Evolutionary conservation across 495 filamentous ascomycete genomes (phyloP), one percentile per base, ranked within the genome.

Genomic region (Aspergillus diversus): DNA sequence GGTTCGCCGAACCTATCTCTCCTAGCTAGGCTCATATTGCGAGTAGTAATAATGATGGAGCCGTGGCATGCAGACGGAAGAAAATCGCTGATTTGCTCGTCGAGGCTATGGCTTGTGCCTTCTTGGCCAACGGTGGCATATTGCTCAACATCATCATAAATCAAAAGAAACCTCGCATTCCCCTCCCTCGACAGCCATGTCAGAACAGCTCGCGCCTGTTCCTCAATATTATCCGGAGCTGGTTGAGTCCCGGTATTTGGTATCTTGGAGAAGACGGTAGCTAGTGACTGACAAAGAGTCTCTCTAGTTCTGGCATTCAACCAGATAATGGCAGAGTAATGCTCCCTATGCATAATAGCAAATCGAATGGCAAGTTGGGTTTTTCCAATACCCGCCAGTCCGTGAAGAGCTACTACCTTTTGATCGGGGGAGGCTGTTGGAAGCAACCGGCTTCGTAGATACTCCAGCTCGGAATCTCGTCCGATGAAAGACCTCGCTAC

Each of bases 371-470:
- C 79, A 49, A 81, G 63, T 59, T 81, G 74, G 31, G 77, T 79
- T 52, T 79, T 81, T 21, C 78, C 77, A 5, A 79, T 75, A 0
- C 79, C 77, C 0, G 77, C 76, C 59, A 81, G 68, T 32, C 79
- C 74, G 58, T 76, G 64, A 48, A 76, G 59, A 47, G 76, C 52
- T 12, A 62, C 64, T 55, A 73, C 69, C 53, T 75, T 73, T 5
- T 69, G 71, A 39, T 56, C 55, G 8, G 21, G 64, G 54, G 31
- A 57, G 8, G 8, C 27, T n/a, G n/a, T 56, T 6, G 70, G 70
- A 12, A 58, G 60, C 48, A 76, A 55, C 53, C 55, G 59, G 33
- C 69, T 46, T 69, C 69, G 69, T 5, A 75, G 61, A 1, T 57
- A 33, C 11, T 66, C 62, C 56, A 76, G 57, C 31, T 75, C 69